Base-by-base conservation (phyloP, 164 flowering plant species). In the Buxus sempervirens region DNA sequence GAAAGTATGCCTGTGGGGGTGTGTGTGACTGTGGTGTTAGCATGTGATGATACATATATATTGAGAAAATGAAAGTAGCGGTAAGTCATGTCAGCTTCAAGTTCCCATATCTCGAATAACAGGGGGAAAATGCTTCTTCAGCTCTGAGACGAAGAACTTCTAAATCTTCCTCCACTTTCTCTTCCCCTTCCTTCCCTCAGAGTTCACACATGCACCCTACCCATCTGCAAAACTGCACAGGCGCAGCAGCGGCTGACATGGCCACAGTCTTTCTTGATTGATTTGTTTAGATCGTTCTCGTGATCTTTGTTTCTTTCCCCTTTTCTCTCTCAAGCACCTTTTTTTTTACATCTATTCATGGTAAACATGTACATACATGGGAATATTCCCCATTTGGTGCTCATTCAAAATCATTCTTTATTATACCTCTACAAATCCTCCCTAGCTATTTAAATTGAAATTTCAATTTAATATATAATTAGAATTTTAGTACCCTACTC, bases 181-280 rank as follows among this genome's bases (percentile, higher is more conserved):
- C 51, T 57, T 63, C 25, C 57, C 69, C 68, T 19, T 42, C 68
- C 38, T 26, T 67, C 32, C 75, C 60, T 65, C 60, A 21, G 32
- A 54, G 64, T 68, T 70, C 72, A 63, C 55, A 18, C 41, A 32
- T 7, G 7, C 38, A 32, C 27, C 23, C 64, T 53, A 13, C 64
- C 60, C 62, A 28, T 45, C 71, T 63, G 74, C 63, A 66, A 25
- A 65, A 28, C 71, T 73, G 75, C 67, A 66, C 26, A 63, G 24
- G 7, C 20, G 53, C 64, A 63, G 76, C 83, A 77, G 82, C 83
- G 74, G 75, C 87, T 86, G 86, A 84, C 87, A 82, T 54, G 77
- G 87, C 69, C 67, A 70, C 79, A 77, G 85, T 58, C 23, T 38
- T 56, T 49, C 48, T 80, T 54, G 65, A 58, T 63, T 28, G 38